Evolutionary conservation across 768 basidiomycete species (phyloP).

Genomic region (Gymnopilus junonius): DNA sequence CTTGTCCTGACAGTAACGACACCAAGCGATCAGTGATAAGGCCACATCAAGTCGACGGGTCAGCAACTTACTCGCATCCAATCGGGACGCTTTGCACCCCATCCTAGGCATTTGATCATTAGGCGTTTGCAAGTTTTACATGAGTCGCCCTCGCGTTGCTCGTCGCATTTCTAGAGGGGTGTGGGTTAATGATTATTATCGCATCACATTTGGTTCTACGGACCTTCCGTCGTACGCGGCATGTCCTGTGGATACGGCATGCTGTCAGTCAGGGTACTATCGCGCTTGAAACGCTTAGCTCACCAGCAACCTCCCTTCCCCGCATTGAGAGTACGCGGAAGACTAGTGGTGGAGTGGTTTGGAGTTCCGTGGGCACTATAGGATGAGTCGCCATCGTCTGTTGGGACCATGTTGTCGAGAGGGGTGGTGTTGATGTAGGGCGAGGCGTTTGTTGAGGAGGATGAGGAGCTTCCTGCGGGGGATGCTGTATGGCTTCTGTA

Average conservation of each 20-base stretch:
- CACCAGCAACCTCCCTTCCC: conserved; percentile 84
- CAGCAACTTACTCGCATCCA: conserved; percentile 75
- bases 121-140: conserved; percentile 83
- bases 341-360: conserved; percentile 49
- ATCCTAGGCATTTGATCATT: conserved; percentile 82
- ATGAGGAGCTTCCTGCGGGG: conserved; percentile 51
- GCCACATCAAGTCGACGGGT: background rate
- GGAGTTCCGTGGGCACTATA: conserved; percentile 49
- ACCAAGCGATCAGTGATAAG: conserved; percentile 20
- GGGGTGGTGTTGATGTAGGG: conserved; percentile 43
- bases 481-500: conserved; percentile 52
- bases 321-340: conserved; percentile 55
- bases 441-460: conserved; percentile 50
- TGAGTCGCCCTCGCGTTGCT: conserved; percentile 79
- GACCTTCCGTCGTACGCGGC: conserved; percentile 82
- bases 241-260: conserved; percentile 60
- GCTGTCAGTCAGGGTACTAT: conserved; percentile 12
- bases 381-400: conserved; percentile 41
- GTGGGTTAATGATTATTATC: conserved; percentile 13
- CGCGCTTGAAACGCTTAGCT: conserved; percentile 31
- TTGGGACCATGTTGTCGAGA: conserved; percentile 38
- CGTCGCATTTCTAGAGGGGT: conserved; percentile 79
- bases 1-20: conserved; percentile 62
- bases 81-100: conserved; percentile 85
- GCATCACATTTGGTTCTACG: conserved; percentile 25